phyloP scores from a whole-genome alignment of 73 alveolate genomes.

The Uronychia binucleata region DNA sequence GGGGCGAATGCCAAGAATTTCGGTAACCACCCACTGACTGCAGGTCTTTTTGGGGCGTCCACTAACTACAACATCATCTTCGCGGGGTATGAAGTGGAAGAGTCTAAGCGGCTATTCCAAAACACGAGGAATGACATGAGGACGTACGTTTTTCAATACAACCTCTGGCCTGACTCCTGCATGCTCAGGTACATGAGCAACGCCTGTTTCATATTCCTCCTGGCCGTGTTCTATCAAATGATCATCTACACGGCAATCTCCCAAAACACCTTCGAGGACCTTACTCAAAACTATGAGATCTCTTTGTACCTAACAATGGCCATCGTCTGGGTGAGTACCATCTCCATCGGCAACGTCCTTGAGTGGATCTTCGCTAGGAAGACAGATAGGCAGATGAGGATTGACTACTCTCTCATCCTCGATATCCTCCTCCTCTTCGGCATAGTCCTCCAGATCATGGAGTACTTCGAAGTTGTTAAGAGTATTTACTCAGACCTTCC shows the following conservation, averaged over 20 bases:
- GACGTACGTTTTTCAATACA: conserved; percentile 40
- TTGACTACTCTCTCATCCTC: conserved; percentile 6
- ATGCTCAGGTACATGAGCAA: conserved; percentile 15
- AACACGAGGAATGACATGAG: conserved; percentile 7
- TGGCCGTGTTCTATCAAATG: conserved; percentile 24
- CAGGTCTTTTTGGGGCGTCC: conserved; percentile 24
- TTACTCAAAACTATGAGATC: not conserved
- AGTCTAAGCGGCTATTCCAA: conserved; percentile 16
- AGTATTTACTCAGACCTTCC: not conserved
- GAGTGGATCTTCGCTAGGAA: conserved; percentile 3
- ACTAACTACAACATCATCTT: not conserved
- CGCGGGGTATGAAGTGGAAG: conserved; percentile 20
- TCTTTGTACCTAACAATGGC: not conserved
- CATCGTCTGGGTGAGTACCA: conserved; percentile 30
- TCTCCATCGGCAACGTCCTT: conserved; percentile 18
- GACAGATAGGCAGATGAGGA: conserved; percentile 3
- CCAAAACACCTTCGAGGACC: conserved; percentile 19
- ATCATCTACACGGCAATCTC: conserved; percentile 24
- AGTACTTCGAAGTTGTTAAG: not conserved
- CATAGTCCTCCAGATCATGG: not conserved
- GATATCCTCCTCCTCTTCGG: conserved; percentile 43
- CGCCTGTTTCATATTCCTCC: conserved; percentile 5
- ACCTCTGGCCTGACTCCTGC: conserved; percentile 50
- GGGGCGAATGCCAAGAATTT: conserved; percentile 49
- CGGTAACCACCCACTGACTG: conserved; percentile 4